A percentile compares a stretch with the other conserved stretches of the same genome.
Conservation (phyloP, 768 basidiomycete species). For the Psilocybe azurescens region DNA sequence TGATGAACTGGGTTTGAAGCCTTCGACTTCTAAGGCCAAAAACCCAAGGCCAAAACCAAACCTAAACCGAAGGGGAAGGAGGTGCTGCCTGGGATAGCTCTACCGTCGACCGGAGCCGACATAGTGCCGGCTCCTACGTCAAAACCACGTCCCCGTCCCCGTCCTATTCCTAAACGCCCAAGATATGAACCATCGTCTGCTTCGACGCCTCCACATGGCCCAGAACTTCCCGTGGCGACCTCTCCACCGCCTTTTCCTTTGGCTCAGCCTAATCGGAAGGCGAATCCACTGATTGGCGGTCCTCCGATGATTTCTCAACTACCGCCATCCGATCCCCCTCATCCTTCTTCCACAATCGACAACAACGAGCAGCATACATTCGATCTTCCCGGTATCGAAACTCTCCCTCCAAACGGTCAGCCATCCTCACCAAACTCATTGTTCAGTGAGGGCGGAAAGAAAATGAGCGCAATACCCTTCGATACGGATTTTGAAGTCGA, state of each 20-base stretch:
- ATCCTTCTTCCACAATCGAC: constrained; percentile 23
- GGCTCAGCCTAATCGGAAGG: not conserved
- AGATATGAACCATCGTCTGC: not conserved
- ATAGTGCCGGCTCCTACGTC: not conserved
- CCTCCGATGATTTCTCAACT: constrained; percentile 26
- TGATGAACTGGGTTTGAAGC: constrained; percentile 35
- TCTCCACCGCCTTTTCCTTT: constrained; percentile 7
- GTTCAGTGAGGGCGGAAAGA: constrained; percentile 26
- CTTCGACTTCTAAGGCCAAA: constrained; percentile 35
- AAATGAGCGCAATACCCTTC: constrained; percentile 21
- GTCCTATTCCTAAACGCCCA: constrained; percentile 19
- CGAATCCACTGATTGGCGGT: not conserved
- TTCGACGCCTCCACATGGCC: constrained; percentile 9
- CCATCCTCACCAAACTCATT: constrained; percentile 41
- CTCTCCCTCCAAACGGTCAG: constrained; percentile 28
- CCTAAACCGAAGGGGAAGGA: constrained; percentile 26
- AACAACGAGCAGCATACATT: not conserved
- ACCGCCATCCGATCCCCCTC: constrained; percentile 40
- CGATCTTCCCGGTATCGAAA: constrained; percentile 39
- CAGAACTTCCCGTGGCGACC: constrained; percentile 25
- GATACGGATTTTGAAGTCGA: constrained; percentile 28
- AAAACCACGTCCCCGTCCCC: constrained; percentile 22
- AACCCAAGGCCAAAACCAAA: constrained; percentile 31
- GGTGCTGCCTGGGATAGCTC: not conserved
- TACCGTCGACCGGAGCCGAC: not conserved